Evolutionary conservation across 2,329 filamentous ascomycete genomes (phyloP).

Genomic region (Penicillium sp.): DNA sequence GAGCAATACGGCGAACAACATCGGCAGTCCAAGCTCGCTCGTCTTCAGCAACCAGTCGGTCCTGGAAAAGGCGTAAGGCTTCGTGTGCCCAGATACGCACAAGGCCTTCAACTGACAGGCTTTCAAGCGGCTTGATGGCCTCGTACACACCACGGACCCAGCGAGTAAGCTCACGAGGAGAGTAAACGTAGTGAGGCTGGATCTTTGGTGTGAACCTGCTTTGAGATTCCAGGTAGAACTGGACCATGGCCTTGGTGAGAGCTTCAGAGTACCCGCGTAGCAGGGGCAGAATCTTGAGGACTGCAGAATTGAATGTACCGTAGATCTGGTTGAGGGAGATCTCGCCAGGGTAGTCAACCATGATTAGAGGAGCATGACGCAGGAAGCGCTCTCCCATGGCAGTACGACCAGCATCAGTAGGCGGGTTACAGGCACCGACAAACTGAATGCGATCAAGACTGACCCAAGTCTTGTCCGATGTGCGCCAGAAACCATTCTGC

Average conservation of each 20-base stretch:
- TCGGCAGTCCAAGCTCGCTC: slow-evolving; percentile 95
- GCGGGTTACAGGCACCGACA: slow-evolving; percentile 96
- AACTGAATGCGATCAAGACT: slow-evolving; percentile 97
- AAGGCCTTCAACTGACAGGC: slow-evolving; percentile 79
- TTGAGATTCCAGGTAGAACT: slow-evolving; percentile 92
- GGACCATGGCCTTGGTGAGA: slow-evolving; percentile 95
- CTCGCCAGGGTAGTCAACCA: slow-evolving; percentile 99
- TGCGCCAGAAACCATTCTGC: slow-evolving; percentile 98
- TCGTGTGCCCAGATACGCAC: slow-evolving; percentile 98
- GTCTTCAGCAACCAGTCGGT: slow-evolving; percentile 89
- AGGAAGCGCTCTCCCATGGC: slow-evolving; percentile 90
- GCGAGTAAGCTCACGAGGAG: slow-evolving; percentile 91
- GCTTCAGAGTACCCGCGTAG: slow-evolving; percentile 92
- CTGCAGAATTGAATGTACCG: slow-evolving; percentile 91
- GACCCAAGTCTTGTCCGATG: slow-evolving; percentile 96
- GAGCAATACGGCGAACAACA: slow-evolving; percentile 74
- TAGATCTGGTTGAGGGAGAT: slow-evolving; percentile 95
- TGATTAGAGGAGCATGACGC: slow-evolving; percentile 93
- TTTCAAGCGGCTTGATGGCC: slow-evolving; percentile 87
- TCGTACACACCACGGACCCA: slow-evolving; percentile 98
- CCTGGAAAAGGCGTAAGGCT: slow-evolving; percentile 90
- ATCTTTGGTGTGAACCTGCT: slow-evolving; percentile 91
- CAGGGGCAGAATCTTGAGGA: slow-evolving; percentile 93
- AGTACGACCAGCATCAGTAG: slow-evolving; percentile 93
- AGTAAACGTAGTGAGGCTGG: slow-evolving; percentile 98